Percentiles rank a stretch among this genome's conserved stretches.
These are phyloP conservation scores for Scheffersomyces cryptocercus DNA, from an alignment of 1,139 yeast species.

Conservation along the genomic window DNA sequence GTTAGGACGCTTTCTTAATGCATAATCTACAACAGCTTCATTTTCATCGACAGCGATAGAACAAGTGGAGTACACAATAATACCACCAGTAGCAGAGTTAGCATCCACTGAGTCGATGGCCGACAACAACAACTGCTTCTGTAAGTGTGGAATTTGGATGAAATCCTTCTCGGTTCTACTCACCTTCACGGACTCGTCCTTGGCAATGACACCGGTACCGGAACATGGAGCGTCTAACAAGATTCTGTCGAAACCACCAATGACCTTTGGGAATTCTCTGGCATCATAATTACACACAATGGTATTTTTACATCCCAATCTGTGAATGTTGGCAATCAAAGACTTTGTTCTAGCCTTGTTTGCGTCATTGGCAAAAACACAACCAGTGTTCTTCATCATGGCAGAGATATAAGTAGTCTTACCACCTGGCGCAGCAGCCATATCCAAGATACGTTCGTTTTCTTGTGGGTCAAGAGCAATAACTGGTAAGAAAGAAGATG, in stretches of 20 bases:
- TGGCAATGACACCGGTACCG: slow-evolving; percentile 98
- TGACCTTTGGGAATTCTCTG: slow-evolving; percentile 95
- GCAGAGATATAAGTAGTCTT: slow-evolving; percentile 96
- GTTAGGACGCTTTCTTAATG: slow-evolving; percentile 92
- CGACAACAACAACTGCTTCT: slow-evolving; percentile 86
- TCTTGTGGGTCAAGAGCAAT: slow-evolving; percentile 98
- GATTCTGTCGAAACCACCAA: slow-evolving; percentile 96
- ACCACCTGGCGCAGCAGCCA: slow-evolving; percentile 99
- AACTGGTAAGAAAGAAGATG: slow-evolving; percentile 95
- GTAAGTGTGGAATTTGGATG: slow-evolving; percentile 94
- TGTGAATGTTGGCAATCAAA: slow-evolving; percentile 93
- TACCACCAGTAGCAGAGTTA: slow-evolving; percentile 86
- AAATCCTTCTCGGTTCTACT: slow-evolving; percentile 96
- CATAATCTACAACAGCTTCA: slow-evolving; percentile 98
- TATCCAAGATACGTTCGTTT: slow-evolving; percentile 90
- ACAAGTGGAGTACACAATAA: slow-evolving; percentile 96
- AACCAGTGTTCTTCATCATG: slow-evolving; percentile 96
- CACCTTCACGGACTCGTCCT: slow-evolving; percentile 93
- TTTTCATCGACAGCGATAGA: slow-evolving; percentile 98
- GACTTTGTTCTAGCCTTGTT: slow-evolving; percentile 96
- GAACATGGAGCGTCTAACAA: slow-evolving; percentile 98
- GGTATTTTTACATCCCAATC: slow-evolving; percentile 95
- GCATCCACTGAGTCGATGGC: slow-evolving; percentile 99
- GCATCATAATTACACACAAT: slow-evolving; percentile 98
- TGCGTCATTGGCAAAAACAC: slow-evolving; percentile 96